Conservation (phyloP, 805 yeast genomes). For the Lipomyces spencermartinsiae region DNA sequence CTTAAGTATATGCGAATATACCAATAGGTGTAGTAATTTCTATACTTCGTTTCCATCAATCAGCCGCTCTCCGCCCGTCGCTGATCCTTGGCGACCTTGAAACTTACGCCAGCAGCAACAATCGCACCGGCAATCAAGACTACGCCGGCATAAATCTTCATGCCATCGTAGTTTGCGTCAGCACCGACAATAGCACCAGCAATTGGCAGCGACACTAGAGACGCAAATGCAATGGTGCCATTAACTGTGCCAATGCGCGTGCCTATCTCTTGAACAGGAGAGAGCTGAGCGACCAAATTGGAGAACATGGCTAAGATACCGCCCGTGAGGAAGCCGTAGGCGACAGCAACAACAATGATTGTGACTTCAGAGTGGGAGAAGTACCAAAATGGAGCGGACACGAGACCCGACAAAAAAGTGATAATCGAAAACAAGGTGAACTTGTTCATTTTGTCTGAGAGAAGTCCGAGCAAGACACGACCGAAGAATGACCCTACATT, state of each 20-base stretch:
- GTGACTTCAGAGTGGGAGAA: slow-evolving; percentile 10
- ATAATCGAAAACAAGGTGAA: slow-evolving; percentile 47
- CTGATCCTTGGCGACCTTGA: not conserved
- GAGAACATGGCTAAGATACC: slow-evolving; percentile 46
- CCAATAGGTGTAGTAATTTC: not conserved
- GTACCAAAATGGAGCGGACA: slow-evolving; percentile 41
- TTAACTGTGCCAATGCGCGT: slow-evolving; percentile 66
- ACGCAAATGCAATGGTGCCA: slow-evolving; percentile 59
- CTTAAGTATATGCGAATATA: not conserved
- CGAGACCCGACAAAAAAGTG: slow-evolving; percentile 42
- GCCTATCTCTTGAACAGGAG: slow-evolving; percentile 43
- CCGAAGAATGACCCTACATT: slow-evolving; percentile 55
- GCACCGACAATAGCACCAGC: slow-evolving; percentile 42
- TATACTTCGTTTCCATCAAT: slow-evolving; percentile 8
- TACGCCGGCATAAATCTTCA: slow-evolving; percentile 35
- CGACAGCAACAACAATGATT: slow-evolving; percentile 41
- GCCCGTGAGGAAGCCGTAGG: slow-evolving; percentile 47
- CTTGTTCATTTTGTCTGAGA: slow-evolving; percentile 58
- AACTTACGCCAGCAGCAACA: slow-evolving; percentile 14
- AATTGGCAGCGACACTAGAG: slow-evolving; percentile 43
- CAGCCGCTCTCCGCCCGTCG: not conserved
- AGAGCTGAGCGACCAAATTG: slow-evolving; percentile 42
- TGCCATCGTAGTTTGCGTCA: slow-evolving; percentile 26
- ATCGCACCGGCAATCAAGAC: slow-evolving; percentile 24
- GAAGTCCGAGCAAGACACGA: slow-evolving; percentile 54